A percentile compares a stretch with the other conserved stretches of the same genome.
Evolutionary conservation across 768 basidiomycete species (phyloP).

Genomic region (Tricholoma sp.): DNA sequence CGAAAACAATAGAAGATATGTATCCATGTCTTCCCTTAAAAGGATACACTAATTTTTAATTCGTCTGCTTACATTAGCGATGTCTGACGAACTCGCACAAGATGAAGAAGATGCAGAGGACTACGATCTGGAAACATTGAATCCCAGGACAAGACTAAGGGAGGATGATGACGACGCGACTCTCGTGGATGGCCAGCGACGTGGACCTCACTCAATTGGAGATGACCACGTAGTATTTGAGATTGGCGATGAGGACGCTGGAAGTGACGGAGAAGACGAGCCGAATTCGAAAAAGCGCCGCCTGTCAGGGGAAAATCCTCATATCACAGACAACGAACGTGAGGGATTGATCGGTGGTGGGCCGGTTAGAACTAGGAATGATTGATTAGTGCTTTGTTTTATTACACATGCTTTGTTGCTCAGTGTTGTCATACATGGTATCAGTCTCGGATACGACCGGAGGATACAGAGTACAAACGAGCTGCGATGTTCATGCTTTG

Average conservation of each 20-base stretch:
- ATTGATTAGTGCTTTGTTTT: conserved; percentile 21
- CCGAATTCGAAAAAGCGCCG: conserved; percentile 47
- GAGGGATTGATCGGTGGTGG: conserved; percentile 55
- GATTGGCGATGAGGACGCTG: conserved; percentile 78
- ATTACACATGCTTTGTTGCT: conserved; percentile 16
- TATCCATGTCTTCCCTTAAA: conserved; percentile 15
- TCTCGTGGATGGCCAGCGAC: conserved; percentile 56
- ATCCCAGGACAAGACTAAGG: conserved; percentile 43
- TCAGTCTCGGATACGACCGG: conserved; percentile 78
- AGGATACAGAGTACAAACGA: conserved; percentile 80
- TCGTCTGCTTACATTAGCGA: conserved; percentile 64
- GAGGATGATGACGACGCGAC: conserved; percentile 70
- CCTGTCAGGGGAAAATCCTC: conserved; percentile 43
- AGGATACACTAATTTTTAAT: conserved; percentile 18
- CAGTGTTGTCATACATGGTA: conserved; percentile 18
- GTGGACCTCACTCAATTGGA: conserved; percentile 41
- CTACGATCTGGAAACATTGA: conserved; percentile 79
- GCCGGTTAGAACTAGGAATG: conserved; percentile 28
- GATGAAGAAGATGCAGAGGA: conserved; percentile 93
- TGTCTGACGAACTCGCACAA: conserved; percentile 96
- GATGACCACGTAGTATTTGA: conserved; percentile 84
- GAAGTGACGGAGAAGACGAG: conserved; percentile 60
- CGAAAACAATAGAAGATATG: conserved; percentile 83
- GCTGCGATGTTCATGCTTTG: conserved; percentile 96
- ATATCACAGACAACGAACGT: conserved; percentile 52